phyloP scores from a whole-genome alignment of 441 rosid genomes.

The Erysimum cheiri region DNA sequence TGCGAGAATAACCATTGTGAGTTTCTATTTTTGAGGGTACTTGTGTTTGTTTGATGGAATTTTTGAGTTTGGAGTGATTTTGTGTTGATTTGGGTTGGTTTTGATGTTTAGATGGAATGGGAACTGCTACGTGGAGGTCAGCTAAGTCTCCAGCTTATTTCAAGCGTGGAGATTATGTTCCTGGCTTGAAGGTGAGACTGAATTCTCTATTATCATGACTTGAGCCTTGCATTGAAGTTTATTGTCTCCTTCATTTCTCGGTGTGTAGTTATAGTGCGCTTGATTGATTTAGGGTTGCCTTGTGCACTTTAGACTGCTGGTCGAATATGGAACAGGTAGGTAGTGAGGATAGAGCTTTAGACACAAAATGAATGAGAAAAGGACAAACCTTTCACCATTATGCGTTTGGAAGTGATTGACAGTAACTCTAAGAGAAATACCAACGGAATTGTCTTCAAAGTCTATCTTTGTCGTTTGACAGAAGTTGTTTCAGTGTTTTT shows the following conservation, averaged over 20 bases:
- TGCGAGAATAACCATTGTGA: constrained; percentile 99
- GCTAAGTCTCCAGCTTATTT: constrained; percentile 91
- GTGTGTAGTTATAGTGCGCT: neutral
- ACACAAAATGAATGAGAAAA: constrained; percentile 12
- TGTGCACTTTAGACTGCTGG: neutral
- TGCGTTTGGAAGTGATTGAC: neutral
- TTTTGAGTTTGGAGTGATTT: neutral
- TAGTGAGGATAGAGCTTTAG: neutral
- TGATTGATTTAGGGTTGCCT: neutral
- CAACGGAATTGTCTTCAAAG: neutral
- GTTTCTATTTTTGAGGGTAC: constrained; percentile 4
- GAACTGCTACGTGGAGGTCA: constrained; percentile 97
- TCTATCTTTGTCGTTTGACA: neutral
- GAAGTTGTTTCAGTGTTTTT: neutral
- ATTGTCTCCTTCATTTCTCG: neutral
- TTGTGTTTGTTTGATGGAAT: constrained; percentile 17
- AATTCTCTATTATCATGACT: constrained; percentile 6
- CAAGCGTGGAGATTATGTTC: constrained; percentile 97
- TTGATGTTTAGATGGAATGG: constrained; percentile 85
- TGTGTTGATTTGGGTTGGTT: constrained; percentile 18
- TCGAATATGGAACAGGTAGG: neutral
- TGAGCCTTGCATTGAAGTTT: neutral
- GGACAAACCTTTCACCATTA: constrained; percentile 5
- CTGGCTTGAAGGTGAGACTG: constrained; percentile 85
- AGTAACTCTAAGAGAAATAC: neutral